Evolutionary conservation across 306 rosid species (phyloP), one percentile per base, ranked within the genome.

Genomic region (Dicorynia guianensis): DNA sequence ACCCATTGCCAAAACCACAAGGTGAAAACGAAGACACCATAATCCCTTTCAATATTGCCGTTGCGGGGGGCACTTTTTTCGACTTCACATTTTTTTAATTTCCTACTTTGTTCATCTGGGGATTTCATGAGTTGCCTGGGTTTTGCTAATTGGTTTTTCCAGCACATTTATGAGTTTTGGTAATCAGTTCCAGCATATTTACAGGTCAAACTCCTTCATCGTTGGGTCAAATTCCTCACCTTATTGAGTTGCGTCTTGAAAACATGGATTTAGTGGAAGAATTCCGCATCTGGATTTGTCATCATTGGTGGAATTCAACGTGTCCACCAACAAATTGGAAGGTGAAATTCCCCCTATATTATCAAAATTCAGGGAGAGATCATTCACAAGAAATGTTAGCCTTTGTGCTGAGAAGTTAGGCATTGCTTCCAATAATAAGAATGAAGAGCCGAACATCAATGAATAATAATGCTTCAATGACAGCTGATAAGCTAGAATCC

Each of bases 281-380:
- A 79, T 94, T 46, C 94, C 96, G 0, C 20, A 76, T 40, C 4
- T 94, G 0, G 43, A 52, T 0, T 82, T 14, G 44, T 75, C 80
- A 2, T 14, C 74, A 2, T 69, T 90, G 88, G 12, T 0, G 8
- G 17, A 49, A 6, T 9, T 91, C 39, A 34, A 91, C 63, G 60
- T 88, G 15, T 88, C 94, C n/a, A 87, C 87, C 71, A 93, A 93
- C 73, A 76, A 83, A 20, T 79, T 93, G 60, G 96, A 87, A 56
- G 98, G 98, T 10, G 82, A 84, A 81, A 67, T 93, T 14, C 97
- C 98, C 0, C 1, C 63, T 15, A 54, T 80, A 48, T 77, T 93
- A 13, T 34, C 73, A 48, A 87, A 53, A 71, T 84, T 89, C 61
- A 13, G 52, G 0, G 25, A 60, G 19, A 76, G 64, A 19, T 68